Percentiles rank a stretch among this genome's conserved stretches.
Evolutionary conservation across 768 basidiomycete species (phyloP).

Genomic region (Rhodotorula babjevae): DNA sequence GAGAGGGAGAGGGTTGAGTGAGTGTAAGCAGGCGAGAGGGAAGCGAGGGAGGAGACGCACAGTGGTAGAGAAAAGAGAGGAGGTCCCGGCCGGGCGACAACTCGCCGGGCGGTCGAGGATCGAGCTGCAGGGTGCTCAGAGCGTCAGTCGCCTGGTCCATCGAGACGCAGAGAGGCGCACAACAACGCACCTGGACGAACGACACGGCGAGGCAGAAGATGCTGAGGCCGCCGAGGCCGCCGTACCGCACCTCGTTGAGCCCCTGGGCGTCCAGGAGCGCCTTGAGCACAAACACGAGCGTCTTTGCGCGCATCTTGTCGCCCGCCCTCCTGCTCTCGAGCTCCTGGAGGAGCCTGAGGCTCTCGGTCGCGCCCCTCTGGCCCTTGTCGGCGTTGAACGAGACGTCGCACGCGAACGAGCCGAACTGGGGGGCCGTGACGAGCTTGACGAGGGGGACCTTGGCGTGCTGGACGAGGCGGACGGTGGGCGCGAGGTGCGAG

Average conservation of each 20-base stretch:
- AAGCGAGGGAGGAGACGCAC: neutral
- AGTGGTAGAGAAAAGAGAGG: neutral
- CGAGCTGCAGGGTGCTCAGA: no score
- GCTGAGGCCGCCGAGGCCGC: constrained; percentile 1
- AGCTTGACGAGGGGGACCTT: constrained; percentile 16
- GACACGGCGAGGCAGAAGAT: neutral
- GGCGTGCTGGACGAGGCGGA: neutral
- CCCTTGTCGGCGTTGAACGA: constrained; percentile 9
- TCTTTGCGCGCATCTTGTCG: neutral
- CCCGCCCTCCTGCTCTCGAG: neutral
- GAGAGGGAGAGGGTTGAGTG: no score
- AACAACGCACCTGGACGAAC: constrained; percentile 3
- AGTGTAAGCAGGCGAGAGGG: neutral
- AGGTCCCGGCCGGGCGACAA: neutral
- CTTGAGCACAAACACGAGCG: neutral
- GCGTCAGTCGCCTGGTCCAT: no score
- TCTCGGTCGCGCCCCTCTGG: neutral
- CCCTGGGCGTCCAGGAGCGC: neutral
- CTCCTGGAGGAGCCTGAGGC: neutral
- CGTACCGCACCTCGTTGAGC: neutral
- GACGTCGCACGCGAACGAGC: constrained; percentile 15
- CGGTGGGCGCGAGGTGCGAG: neutral
- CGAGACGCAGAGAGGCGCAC: neutral
- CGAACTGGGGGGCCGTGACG: neutral
- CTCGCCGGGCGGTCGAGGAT: neutral